These are phyloP conservation scores for Glaciozyma martinii DNA, from an alignment of 768 basidiomycete species.

Conservation along the genomic window DNA sequence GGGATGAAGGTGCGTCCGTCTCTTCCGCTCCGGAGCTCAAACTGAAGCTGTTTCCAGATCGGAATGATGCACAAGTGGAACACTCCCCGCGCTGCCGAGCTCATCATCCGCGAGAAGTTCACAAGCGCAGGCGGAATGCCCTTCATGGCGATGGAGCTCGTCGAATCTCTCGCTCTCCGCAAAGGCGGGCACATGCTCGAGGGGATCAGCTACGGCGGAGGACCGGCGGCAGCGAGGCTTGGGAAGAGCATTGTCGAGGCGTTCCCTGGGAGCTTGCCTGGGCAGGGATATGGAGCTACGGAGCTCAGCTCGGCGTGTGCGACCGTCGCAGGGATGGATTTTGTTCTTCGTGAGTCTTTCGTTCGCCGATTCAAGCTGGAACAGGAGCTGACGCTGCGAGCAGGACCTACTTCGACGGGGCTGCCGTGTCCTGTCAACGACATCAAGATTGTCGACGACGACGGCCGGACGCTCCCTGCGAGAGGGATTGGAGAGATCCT, in stretches of 20 bases:
- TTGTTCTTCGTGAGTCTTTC: slow-evolving; percentile 30
- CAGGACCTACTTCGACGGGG: slow-evolving; percentile 45
- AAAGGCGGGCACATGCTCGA: slow-evolving; percentile 20
- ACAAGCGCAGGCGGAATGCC: slow-evolving; percentile 46
- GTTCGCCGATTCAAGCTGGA: too few species aligned
- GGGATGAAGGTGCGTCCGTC: slow-evolving; percentile 14
- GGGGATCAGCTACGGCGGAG: slow-evolving; percentile 36
- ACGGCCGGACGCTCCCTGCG: neutral
- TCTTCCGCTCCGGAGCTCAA: neutral
- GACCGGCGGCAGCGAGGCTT: slow-evolving; percentile 31
- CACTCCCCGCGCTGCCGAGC: slow-evolving; percentile 35
- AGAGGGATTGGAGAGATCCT: neutral
- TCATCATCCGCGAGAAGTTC: slow-evolving; percentile 52
- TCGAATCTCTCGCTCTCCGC: slow-evolving; percentile 36
- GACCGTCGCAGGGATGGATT: slow-evolving; percentile 53
- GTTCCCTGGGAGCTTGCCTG: neutral
- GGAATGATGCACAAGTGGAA: slow-evolving; percentile 33
- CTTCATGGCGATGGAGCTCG: slow-evolving; percentile 48
- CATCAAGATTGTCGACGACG: slow-evolving; percentile 43
- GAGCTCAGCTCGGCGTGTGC: slow-evolving; percentile 47
- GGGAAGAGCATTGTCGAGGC: neutral
- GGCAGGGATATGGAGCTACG: slow-evolving; percentile 25
- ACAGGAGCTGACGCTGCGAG: slow-evolving; percentile 32
- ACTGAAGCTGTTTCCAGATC: neutral
- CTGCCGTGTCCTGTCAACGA: slow-evolving; percentile 52